Evolutionary conservation across 2,329 filamentous ascomycete species (phyloP), one percentile per base, ranked within the genome.

Genomic region (Penicillium crustosum): DNA sequence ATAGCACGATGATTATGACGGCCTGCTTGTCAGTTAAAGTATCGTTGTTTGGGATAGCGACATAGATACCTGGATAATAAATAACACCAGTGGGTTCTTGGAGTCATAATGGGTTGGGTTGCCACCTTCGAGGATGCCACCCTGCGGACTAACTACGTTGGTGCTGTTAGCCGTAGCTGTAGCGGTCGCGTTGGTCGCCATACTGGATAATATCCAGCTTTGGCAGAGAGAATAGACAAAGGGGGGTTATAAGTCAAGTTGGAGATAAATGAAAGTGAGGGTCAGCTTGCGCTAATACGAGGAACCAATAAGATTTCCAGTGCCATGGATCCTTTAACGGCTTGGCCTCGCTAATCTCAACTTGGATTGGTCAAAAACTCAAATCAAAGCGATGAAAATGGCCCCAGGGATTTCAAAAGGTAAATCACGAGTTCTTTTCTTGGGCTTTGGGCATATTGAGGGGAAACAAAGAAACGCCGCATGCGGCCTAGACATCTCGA

Each of bases 1-100:
- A 91, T 73, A 91, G 85, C 57, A 90, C 82, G 68, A 92, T 87
- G 68, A 92, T 90, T 59, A 93, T 87, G 59, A 80, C 80, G 27
- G 86, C 85, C 85, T 62, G 21, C 67, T 15, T 44, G 23, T 47
- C 29, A 55, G 38, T 42, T 45, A 31, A 19, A 19, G 33, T 36
- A 43, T 42, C 27, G 9, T 31, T 23, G 39, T 9, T 3, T 6
- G 1, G 13, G 21, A 29, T 31, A 6, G 7, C n/a, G n/a, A 47
- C n/a, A 12, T 23, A 33, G 71, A 35, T 77, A 85, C 86, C 82
- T 89, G 89, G 49, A 92, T 88, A 67, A 92, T 90, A 75, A 93
- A 91, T 47, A 90, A 74, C 45, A 86, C 84, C 61, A 93, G 87
- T 7, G 89, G 90, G 63, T 91, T 88, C 57, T 84, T 88, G 12